These are phyloP conservation scores for Apiospora hydei DNA, from an alignment of 2,329 filamentous ascomycete genomes.

Conservation along the genomic window DNA sequence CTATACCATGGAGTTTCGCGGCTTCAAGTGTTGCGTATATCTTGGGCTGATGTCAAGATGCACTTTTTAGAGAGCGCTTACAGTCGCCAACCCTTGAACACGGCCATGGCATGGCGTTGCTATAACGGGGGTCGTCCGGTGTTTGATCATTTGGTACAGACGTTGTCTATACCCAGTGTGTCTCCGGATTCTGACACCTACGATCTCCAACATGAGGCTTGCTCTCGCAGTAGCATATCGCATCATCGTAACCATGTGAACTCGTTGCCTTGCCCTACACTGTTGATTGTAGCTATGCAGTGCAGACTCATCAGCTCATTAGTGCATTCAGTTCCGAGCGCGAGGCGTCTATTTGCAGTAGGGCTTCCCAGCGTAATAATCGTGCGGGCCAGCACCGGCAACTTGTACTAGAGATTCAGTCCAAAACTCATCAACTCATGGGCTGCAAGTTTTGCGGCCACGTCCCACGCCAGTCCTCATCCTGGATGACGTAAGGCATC, in stretches of 20 bases:
- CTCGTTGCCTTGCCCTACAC: not conserved
- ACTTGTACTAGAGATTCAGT: not conserved
- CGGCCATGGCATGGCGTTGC: not conserved
- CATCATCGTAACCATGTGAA: not conserved
- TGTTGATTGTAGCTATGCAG: too few relatives aligned
- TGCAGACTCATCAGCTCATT: conserved; percentile 1
- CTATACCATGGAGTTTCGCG: too few relatives aligned
- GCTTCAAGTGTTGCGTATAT: not conserved
- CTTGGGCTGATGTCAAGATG: not conserved
- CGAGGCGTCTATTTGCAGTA: not conserved
- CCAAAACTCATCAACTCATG: not conserved
- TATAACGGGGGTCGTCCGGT: too few relatives aligned
- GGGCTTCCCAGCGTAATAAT: not conserved
- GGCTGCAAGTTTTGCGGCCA: conserved; percentile 5
- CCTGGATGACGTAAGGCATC: conserved; percentile 23
- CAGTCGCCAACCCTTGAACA: not conserved
- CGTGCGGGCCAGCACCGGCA: not conserved
- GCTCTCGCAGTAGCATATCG: not conserved
- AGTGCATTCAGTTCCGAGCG: not conserved
- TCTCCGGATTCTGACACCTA: not conserved
- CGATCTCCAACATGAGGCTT: not conserved
- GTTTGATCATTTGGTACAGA: not conserved
- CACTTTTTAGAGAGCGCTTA: too few relatives aligned
- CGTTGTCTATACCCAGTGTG: not conserved
- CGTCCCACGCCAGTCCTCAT: conserved; percentile 1